These are phyloP conservation scores for Diaporthe sp. DNA, from an alignment of 2,329 filamentous ascomycete genomes.

Conservation along the genomic window DNA sequence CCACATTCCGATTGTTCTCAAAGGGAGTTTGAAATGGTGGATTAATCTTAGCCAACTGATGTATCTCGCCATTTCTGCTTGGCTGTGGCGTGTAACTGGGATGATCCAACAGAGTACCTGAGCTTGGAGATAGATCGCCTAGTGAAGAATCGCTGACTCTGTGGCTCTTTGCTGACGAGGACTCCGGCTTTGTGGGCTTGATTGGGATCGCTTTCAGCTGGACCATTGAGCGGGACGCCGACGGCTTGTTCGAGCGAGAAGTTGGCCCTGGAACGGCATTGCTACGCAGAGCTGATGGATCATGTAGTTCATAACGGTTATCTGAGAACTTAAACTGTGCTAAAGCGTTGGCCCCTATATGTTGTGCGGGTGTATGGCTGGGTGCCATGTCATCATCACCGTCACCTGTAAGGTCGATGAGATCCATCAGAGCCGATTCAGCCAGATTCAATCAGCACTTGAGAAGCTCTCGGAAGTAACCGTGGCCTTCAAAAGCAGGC, in stretches of 20 bases:
- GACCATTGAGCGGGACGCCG: constrained; percentile 15
- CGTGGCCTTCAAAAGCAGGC: not conserved
- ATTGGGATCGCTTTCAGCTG: constrained; percentile 22
- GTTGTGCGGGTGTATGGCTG: not conserved
- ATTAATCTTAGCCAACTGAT: constrained; percentile 36
- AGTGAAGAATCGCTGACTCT: constrained; percentile 13
- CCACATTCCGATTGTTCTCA: constrained; percentile 53
- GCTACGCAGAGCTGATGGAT: constrained; percentile 3
- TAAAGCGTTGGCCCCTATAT: constrained; percentile 8
- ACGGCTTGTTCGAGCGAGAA: constrained; percentile 27
- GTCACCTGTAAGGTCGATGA: constrained; percentile 30
- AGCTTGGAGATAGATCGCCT: not conserved
- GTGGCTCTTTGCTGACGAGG: not conserved
- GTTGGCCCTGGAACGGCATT: constrained; percentile 11
- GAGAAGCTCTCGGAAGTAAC: not conserved
- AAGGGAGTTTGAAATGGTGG: constrained; percentile 47
- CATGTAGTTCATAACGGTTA: constrained; percentile 31
- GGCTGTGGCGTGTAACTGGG: constrained; percentile 20
- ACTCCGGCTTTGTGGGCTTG: not conserved
- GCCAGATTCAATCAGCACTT: not conserved
- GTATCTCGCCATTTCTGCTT: constrained; percentile 18
- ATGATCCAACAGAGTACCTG: not conserved
- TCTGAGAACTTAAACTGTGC: constrained; percentile 18
- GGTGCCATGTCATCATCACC: constrained; percentile 24
- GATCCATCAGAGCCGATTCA: constrained; percentile 12